Evolutionary conservation across 2,329 filamentous ascomycete species (phyloP).

Genomic region (Colletotrichum sansevieriae): DNA sequence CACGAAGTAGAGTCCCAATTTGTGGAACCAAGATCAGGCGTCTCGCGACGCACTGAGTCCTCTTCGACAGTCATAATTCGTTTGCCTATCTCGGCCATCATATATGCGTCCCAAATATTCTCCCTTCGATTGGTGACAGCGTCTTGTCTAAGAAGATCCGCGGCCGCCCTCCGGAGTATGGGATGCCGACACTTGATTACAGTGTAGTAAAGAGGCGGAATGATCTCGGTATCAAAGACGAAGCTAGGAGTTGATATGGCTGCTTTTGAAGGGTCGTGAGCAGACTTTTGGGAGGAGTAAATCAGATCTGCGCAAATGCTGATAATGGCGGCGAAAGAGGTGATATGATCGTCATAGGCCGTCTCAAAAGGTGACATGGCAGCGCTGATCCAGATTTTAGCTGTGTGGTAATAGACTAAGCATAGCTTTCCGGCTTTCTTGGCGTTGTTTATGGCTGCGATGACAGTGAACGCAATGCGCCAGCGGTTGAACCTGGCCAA

Average conservation of each 20-base stretch:
- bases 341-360: conserved; percentile 51
- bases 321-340: conserved; percentile 54
- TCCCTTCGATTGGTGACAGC: conserved; percentile 52
- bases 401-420: conserved; percentile 53
- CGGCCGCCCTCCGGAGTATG: conserved; percentile 53
- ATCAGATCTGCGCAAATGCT: conserved; percentile 46
- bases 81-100: conserved; percentile 50
- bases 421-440: conserved; percentile 47
- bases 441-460: conserved; percentile 45
- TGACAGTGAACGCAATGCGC: conserved; percentile 49
- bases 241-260: conserved; percentile 46
- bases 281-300: conserved; percentile 19
- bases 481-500: conserved; percentile 48
- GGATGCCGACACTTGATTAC: conserved; percentile 57
- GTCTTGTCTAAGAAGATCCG: conserved; percentile 51
- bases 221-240: conserved; percentile 57
- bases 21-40: background rate
- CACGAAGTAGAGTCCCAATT: conserved; percentile 21
- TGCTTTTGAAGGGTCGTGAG: conserved; percentile 39
- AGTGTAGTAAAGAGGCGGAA: conserved; percentile 58
- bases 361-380: conserved; percentile 49
- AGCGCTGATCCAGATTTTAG: conserved; percentile 51
- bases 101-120: conserved; percentile 54
- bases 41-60: conserved; percentile 11
- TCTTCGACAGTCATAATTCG: conserved; percentile 55